Evolutionary conservation across 345 rosid species (phyloP).

Genomic region (Adansonia digitata): DNA sequence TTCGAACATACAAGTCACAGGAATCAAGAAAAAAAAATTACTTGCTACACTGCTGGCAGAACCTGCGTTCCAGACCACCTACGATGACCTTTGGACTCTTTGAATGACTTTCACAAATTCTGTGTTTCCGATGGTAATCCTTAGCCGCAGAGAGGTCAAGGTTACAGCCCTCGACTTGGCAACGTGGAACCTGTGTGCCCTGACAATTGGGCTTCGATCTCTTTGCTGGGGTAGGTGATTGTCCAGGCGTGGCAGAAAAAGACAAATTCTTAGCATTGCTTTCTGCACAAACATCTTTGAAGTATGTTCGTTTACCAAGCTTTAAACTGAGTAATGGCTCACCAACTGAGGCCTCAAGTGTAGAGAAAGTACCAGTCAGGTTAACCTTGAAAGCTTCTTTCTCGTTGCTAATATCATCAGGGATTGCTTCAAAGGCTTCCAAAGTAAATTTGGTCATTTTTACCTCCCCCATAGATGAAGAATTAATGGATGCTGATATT

Average conservation of each 20-base stretch:
- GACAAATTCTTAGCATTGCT: constrained; percentile 43
- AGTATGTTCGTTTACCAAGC: constrained; percentile 73
- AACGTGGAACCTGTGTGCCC: constrained; percentile 35
- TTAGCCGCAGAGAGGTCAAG: constrained; percentile 78
- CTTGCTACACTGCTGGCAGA: constrained; percentile 99
- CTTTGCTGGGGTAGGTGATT: constrained; percentile 51
- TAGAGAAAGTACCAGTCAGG: constrained; percentile 30
- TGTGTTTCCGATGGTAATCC: constrained; percentile 77
- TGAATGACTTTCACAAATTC: constrained; percentile 80
- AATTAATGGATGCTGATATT: constrained; percentile 61
- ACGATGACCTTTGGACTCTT: constrained; percentile 72
- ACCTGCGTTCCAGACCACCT: constrained; percentile 75
- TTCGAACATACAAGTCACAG: background rate
- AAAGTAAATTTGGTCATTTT: constrained; percentile 36
- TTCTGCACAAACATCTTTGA: constrained; percentile 53
- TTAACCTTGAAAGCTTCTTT: constrained; percentile 32
- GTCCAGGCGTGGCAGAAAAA: constrained; percentile 28
- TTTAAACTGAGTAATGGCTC: constrained; percentile 74
- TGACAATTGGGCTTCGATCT: constrained; percentile 53
- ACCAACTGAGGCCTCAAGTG: constrained; percentile 54
- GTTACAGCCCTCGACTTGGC: constrained; percentile 86
- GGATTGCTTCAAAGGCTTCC: constrained; percentile 41
- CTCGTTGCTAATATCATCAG: constrained; percentile 32
- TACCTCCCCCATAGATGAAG: constrained; percentile 52
- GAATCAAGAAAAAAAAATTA: constrained; percentile 21